Base-by-base conservation (phyloP, 2,329 filamentous ascomycete species). In the Xylariaceae sp. region DNA sequence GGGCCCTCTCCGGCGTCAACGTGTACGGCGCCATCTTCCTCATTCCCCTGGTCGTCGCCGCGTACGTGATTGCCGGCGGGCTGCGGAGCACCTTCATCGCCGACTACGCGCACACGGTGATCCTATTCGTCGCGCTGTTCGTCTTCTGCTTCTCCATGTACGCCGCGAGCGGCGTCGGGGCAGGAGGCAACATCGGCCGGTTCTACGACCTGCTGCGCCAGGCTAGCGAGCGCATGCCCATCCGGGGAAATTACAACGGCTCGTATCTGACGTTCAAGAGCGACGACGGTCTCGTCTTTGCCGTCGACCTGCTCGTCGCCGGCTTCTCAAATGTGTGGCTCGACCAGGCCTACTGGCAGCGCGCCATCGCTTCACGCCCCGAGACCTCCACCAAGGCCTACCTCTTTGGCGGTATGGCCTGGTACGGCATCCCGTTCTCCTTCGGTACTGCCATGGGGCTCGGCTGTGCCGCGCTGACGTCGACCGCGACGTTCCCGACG, bases 321-420 rank as follows among this genome's bases (percentile, higher is more conserved):
- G 71, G 73, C 0, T 75, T 77, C 52, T 65, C 61, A 16, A 70
- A 64, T 18, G 71, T 73, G 12, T 77, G 71, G 69, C 67, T 77
- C 0, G 75, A 77, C 57, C 74, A 77, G 64, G 74, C 71, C 1
- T 78, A 77, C 57, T 77, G 75, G 75, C 75, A 78, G 62, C 72
- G 75, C 1, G 75, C 75, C 2, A 77, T 78, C 55, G 75, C 75
- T 6, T 74, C 72, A 0, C 63, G 71, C 19, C 75, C 75, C 0
- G 71, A 75, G 54, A 77, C 74, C 0, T 70, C 70, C 0, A 75
- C 76, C 2, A 73, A 72, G 48, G 76, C 73, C 1, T 78, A 77
- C 53, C 67, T 77, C 7, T 62, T 76, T 2, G 76, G 75, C 9
- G 75, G 76, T 1, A 65, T 77, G 20, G 72, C 73, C 1, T 75